Evolutionary conservation across 257 asterid species (phyloP), one percentile per base, ranked within the genome.

Genomic region (Jasminum sambac): DNA sequence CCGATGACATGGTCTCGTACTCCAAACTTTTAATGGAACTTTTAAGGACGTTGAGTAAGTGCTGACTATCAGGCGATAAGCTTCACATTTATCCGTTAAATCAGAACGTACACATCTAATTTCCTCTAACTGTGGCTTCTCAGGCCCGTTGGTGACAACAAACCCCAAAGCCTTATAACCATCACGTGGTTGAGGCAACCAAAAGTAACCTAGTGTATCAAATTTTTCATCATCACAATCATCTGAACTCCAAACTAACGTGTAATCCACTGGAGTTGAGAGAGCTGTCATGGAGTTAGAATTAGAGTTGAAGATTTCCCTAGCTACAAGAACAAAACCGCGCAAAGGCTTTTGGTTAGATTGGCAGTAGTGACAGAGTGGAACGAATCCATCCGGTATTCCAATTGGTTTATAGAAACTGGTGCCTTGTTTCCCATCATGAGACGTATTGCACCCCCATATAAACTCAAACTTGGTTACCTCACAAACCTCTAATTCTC

Each of bases 111-210:
- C 89, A 63, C 98, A 90, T 84, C 77, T 88, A 30, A 90, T 79
- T 70, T 76, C 91, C 30, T 79, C 84, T 64, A 86, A 40, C 55
- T 75, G 83, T 10, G 97, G 98, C 75, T 90, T 92, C 44, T 70
- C 76, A 0, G 96, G 84, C 68, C 73, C 82, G 79, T 74, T 81
- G 17, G 97, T 84, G 59, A 77, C 93, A 67, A 90, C 77, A 76
- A 85, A 88, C 43, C 98, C 98, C 77, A 90, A 58, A 71, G 97
- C 82, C 79, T 84, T 83, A 72, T 88, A 92, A 40, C 96, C 97
- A 68, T 88, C 86, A 0, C 87, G 88, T 11, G 97, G 83, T 66
- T 88, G 89, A 66, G 95, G 97, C 48, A 83, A 77, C 97, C 98
- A 92, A 71, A 92, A 78, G 77, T 77, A 86, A 72, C 95, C 88